Evolutionary conservation across 768 basidiomycete genomes (phyloP), one percentile per base, ranked within the genome.

Genomic region (Hemileccinum impolitum): DNA sequence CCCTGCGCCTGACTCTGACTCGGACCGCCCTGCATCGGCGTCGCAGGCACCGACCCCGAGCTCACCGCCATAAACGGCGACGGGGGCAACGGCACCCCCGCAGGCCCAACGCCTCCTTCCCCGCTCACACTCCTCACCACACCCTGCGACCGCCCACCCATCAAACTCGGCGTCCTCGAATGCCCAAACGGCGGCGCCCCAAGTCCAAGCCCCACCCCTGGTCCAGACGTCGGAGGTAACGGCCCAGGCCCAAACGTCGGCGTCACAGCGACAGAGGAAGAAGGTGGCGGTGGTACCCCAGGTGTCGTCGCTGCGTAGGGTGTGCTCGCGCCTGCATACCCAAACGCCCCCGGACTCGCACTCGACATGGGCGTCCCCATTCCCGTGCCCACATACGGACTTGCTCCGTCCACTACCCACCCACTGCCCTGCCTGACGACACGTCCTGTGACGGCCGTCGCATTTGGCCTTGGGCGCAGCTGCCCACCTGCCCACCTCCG

Each of bases 401-500:
- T 30, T 8, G 23, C 23, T 23, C 28, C 28, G 4, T 86, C 85
- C 43, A 80, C 71, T 35, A 75, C 75, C 82, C 83, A 85, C 3
- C 80, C 78, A 25, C 55, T 68, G 12, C 84, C 84, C 51, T 83
- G 82, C 11, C 78, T 74, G 3, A 81, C 63, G 54, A 85, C 73
- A 4, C 75, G 70, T 8, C 28, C 28, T 23, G 23, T 23, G 0
- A 71, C 72, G 6, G 23, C 6, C 28, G 21, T 51, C 13, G 50
- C 53, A 42, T 59, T 67, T 11, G 75, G 62, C 3, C 88, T 78
- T 5, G 86, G 59, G 28, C 85, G 80, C 1, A 92, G 71, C 45
- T 82, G 75, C 4, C 74, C 70, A 10, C 89, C 85, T 3, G 74
- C 76, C 82, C 87, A 90, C 62, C 87, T 87, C 36, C 75, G 73